Evolutionary conservation across 352 stramenopile species (phyloP), one percentile per base, ranked within the genome.

Genomic region (Phytopythium montanum): DNA sequence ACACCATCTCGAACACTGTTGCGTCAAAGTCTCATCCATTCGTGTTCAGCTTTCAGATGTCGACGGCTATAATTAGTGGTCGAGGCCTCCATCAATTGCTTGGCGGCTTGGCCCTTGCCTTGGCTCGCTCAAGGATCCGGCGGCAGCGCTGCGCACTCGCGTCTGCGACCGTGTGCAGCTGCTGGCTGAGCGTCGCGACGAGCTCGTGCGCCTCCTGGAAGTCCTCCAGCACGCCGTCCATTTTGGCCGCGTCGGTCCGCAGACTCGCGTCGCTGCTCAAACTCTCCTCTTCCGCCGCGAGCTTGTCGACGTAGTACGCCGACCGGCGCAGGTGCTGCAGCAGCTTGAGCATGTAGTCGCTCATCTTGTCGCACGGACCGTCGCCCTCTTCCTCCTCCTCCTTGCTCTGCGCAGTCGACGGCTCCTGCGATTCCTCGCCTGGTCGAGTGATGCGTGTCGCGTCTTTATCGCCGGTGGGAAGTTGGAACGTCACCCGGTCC

Each of bases 321-420:
- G 79, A 87, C 12, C 80, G 70, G 23, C 67, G 65, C 33, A 93
- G 44, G 62, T 93, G 81, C 54, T 88, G 79, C 13, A 89, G 48
- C 44, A 91, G 48, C 54, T 90, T 90, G n/a, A 75, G n/a, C 5
- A 70, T 75, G 19, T 69, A 76, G 8, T 38, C 72, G 21, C 72
- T 64, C 59, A 84, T 64, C 34, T 78, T 77, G 19, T 89, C 33
- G 5, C 33, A 16, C 9, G 33, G 5, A 12, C 14, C 79, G 21
- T 84, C 68, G 76, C 64, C 19, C 69, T 72, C 39, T 66, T n/a
- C 31, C 61, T 33, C 23, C 69, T 59, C n/a, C 64, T 55, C 5
- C 44, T 57, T 49, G 31, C 38, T 18, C 39, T 69, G 4, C 6
- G 54, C 6, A 21, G n/a, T 52, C 9, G 51, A 42, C 67, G 21